These are phyloP conservation scores for Thelonectria discophora DNA, from an alignment of 2,329 filamentous ascomycete species.

Conservation along the genomic window DNA sequence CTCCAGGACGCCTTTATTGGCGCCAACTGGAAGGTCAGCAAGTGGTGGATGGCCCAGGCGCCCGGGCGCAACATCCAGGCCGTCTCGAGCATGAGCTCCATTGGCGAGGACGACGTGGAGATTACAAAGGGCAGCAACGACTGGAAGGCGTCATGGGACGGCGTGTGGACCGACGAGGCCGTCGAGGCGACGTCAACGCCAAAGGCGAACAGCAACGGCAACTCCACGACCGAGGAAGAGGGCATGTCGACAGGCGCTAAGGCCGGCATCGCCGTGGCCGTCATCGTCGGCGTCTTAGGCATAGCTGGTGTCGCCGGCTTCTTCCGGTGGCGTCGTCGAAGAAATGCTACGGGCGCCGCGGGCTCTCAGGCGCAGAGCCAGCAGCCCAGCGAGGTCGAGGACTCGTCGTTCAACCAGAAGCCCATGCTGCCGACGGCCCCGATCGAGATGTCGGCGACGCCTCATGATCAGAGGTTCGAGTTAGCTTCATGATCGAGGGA, in stretches of 20 bases:
- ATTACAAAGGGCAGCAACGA: constrained; percentile 27
- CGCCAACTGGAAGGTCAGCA: constrained; percentile 48
- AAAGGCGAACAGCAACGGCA: background rate
- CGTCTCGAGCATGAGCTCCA: constrained; percentile 1
- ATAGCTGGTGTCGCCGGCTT: background rate
- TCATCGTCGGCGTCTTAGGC: background rate
- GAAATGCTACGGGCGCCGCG: too few species aligned
- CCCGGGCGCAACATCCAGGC: constrained; percentile 22
- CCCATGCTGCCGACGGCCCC: background rate
- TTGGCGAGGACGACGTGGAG: constrained; percentile 3
- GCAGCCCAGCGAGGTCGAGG: background rate
- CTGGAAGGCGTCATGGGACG: constrained; percentile 30
- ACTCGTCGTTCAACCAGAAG: too few species aligned
- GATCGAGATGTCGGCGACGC: background rate
- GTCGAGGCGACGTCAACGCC: background rate
- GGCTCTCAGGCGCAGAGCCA: too few species aligned
- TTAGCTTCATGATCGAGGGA: too few species aligned
- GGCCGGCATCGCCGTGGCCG: background rate
- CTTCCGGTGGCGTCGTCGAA: background rate
- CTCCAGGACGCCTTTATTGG: constrained; percentile 50
- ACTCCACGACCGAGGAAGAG: too few species aligned
- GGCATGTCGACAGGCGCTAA: background rate
- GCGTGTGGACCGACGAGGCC: constrained; percentile 15
- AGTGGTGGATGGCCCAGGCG: constrained; percentile 31
- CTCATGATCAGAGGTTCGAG: background rate